Conservation (phyloP, 1,139 yeast species). For the Torulaspora pretoriensis region DNA sequence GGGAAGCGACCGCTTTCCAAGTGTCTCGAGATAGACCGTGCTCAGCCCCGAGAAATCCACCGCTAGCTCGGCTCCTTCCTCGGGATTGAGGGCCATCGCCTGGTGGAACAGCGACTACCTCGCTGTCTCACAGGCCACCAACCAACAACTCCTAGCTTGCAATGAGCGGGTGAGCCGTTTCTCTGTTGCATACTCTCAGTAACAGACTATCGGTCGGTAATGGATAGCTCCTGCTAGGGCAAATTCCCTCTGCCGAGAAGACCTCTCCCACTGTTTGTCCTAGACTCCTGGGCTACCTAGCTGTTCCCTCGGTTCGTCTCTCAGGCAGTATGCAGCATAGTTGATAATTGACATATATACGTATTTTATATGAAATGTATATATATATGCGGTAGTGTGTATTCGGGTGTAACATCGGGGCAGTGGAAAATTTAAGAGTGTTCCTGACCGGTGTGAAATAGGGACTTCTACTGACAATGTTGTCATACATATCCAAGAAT, state of each 20-base stretch:
- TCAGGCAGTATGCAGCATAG: neutral
- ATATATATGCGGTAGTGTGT: neutral
- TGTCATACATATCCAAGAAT: constrained; percentile 12
- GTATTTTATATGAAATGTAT: neutral
- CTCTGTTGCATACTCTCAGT: too few relatives aligned
- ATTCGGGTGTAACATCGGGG: neutral
- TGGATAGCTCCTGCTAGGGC: neutral
- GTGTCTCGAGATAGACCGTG: neutral
- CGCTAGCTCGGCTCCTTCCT: too few relatives aligned
- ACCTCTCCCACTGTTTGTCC: neutral
- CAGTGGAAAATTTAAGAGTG: neutral
- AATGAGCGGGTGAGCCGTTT: too few relatives aligned
- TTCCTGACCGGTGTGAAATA: too few relatives aligned
- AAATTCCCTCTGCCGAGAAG: neutral
- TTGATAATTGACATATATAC: neutral
- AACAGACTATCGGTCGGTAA: neutral
- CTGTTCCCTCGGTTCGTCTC: neutral
- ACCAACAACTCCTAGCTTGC: too few relatives aligned
- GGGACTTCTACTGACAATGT: constrained; percentile 1
- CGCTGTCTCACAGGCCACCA: too few relatives aligned
- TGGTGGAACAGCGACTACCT: too few relatives aligned
- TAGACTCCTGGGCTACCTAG: neutral
- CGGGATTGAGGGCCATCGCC: too few relatives aligned
- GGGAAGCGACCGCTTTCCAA: too few relatives aligned
- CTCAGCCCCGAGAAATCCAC: too few relatives aligned